phyloP scores from a whole-genome alignment of 306 rosid species.

The Acacia crassicarpa region DNA sequence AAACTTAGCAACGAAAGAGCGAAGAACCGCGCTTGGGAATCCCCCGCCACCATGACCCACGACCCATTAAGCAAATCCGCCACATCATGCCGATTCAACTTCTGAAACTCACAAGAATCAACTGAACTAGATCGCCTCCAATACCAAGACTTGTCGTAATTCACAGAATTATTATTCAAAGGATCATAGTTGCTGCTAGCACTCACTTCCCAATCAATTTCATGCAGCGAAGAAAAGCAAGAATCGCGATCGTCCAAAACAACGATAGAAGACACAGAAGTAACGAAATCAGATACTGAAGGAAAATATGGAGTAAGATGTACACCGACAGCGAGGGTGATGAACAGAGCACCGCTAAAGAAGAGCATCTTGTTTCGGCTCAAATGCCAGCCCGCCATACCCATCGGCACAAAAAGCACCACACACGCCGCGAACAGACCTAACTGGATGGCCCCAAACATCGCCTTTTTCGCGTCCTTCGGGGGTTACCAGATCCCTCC shows the following conservation, averaged over 20 bases:
- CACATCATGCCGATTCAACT: constrained; percentile 47
- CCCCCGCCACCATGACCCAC: constrained; percentile 87
- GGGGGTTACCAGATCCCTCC: constrained; percentile 20
- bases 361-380: constrained; percentile 95
- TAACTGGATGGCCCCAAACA: constrained; percentile 77
- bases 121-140: constrained; percentile 57
- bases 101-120: constrained; percentile 64
- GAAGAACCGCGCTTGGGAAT: constrained; percentile 77
- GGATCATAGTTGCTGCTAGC: constrained; percentile 41
- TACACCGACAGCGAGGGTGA: constrained; percentile 90
- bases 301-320: constrained; percentile 92
- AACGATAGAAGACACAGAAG: constrained; percentile 67
- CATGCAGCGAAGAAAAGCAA: constrained; percentile 74
- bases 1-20: constrained; percentile 56
- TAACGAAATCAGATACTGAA: constrained; percentile 63
- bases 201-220: constrained; percentile 62
- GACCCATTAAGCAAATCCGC: constrained; percentile 90
- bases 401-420: constrained; percentile 93
- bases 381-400: constrained; percentile 94
- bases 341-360: constrained; percentile 90
- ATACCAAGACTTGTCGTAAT: constrained; percentile 59
- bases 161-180: constrained; percentile 49
- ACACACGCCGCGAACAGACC: constrained; percentile 86
- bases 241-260: constrained; percentile 69
- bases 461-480: constrained; percentile 19